These are phyloP conservation scores for Tylopilus balloui DNA, from an alignment of 768 basidiomycete genomes.

Conservation along the genomic window DNA sequence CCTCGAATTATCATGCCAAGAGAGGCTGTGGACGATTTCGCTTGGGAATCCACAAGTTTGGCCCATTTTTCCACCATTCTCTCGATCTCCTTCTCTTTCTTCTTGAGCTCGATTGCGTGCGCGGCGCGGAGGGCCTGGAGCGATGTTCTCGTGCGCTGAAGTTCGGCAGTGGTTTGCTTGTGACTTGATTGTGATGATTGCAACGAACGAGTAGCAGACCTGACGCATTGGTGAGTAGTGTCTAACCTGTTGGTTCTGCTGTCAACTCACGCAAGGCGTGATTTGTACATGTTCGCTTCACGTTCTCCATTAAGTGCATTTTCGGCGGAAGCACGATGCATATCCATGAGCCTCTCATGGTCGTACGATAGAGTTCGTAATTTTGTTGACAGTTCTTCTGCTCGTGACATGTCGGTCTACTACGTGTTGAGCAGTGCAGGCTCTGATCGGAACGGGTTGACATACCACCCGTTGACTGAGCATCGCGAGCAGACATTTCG, in stretches of 20 bases:
- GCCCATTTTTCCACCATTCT: constrained; percentile 70
- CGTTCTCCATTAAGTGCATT: constrained; percentile 68
- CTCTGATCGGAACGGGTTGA: constrained; percentile 12
- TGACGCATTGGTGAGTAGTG: constrained; percentile 24
- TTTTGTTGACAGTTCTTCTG: constrained; percentile 72
- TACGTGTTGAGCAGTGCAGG: constrained; percentile 14
- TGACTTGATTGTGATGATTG: constrained; percentile 60
- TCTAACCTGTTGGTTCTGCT: background rate
- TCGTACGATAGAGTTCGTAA: constrained; percentile 77
- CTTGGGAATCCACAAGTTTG: constrained; percentile 64
- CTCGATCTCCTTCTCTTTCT: constrained; percentile 77
- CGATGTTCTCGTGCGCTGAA: constrained; percentile 66
- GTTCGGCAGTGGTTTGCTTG: constrained; percentile 64
- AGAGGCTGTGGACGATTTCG: constrained; percentile 45
- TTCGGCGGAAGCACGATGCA: constrained; percentile 58
- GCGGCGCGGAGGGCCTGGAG: constrained; percentile 67
- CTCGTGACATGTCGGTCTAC: constrained; percentile 72
- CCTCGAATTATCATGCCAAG: constrained; percentile 50
- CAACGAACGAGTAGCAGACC: constrained; percentile 49
- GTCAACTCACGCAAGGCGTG: constrained; percentile 61
- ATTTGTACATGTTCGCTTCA: constrained; percentile 71
- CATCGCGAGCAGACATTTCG: constrained; percentile 75
- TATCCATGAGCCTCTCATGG: constrained; percentile 64
- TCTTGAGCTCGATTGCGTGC: constrained; percentile 69
- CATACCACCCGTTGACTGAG: constrained; percentile 74